These are phyloP conservation scores for Juncus effusus DNA, from an alignment of 176 grass and related monocot species.

Conservation along the genomic window DNA sequence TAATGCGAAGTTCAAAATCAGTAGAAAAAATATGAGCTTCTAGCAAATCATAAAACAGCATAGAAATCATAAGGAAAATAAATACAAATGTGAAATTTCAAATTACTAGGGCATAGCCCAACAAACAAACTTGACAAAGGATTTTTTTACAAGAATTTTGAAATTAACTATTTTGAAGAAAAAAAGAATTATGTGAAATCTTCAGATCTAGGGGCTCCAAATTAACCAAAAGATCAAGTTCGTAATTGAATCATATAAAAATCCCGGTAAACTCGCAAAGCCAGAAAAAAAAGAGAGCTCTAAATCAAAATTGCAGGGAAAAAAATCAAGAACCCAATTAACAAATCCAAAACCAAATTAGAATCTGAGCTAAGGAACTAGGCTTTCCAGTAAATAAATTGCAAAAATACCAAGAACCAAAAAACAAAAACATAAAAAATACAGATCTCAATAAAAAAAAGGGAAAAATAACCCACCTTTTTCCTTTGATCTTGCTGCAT, in stretches of 20 bases:
- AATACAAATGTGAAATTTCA: too few relatives aligned
- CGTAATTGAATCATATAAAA: constrained; percentile 1
- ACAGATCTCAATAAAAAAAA: constrained; percentile 27
- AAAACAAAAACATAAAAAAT: background rate
- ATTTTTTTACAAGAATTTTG: background rate
- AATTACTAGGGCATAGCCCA: too few relatives aligned
- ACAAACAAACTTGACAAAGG: too few relatives aligned
- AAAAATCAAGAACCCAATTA: constrained; percentile 8
- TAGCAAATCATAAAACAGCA: too few relatives aligned
- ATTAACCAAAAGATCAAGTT: background rate
- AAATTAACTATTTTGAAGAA: background rate
- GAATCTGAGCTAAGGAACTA: background rate
- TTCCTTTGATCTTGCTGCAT: constrained; percentile 96
- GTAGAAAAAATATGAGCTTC: too few relatives aligned
- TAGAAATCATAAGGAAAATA: too few relatives aligned
- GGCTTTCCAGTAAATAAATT: background rate
- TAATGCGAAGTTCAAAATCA: too few relatives aligned
- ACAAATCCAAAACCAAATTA: background rate
- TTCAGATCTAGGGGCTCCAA: constrained; percentile 11
- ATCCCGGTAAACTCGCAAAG: background rate
- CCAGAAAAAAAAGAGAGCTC: background rate
- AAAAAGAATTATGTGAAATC: background rate
- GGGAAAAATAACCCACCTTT: constrained; percentile 55
- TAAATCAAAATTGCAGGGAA: background rate
- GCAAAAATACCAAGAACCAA: constrained; percentile 19